Evolutionary conservation across 306 rosid genomes (phyloP), one percentile per base, ranked within the genome.

Genomic region (Potentilla sterilis): DNA sequence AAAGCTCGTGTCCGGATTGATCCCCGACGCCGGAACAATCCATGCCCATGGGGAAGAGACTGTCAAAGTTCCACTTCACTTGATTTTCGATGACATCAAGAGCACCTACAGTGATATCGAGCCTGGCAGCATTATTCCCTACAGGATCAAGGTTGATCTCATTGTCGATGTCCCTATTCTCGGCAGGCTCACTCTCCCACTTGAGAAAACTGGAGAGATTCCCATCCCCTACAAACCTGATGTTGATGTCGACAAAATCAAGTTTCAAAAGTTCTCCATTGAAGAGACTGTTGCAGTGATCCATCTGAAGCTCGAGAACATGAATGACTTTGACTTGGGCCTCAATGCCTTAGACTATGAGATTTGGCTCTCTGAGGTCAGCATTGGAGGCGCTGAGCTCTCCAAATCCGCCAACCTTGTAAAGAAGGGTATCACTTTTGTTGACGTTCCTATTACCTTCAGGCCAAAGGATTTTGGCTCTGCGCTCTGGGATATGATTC

Each of bases 171-270:
- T 96, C 69, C 99, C 99, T 7, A 82, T 92, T 73, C 63, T 92
- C 46, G 97, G 99, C 37, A 86, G 97, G 84, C 28, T 96, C 32
- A 96, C 99, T 52, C 34, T 96, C 49, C 98, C 99, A 19, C 74
- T 92, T 70, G 94, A 96, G 85, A 96, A 96, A 81, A 90, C 92
- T 11, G 97, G 99, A 75, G 96, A 96, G 89, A 88, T 96, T 61
- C 98, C 97, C 35, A 87, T 96, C 57, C 98, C 99, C 1, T 89
- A 92, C 88, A 92, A 96, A 89, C 99, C 99, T 52, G 99, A 92
- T 64, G 67, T 96, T 46, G 98, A 90, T 80, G 64, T 96, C 62
- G 99, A 96, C 73, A 96, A 96, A 80, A 92, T 92, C 64, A 81
- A 35, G 2, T 96, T 92, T 49, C 84, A 92, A 35, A 88, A 74